Percentiles rank a stretch among this genome's conserved stretches.
phyloP scores from a whole-genome alignment of 2,329 filamentous ascomycete genomes.

The Trichoderma hamatum region DNA sequence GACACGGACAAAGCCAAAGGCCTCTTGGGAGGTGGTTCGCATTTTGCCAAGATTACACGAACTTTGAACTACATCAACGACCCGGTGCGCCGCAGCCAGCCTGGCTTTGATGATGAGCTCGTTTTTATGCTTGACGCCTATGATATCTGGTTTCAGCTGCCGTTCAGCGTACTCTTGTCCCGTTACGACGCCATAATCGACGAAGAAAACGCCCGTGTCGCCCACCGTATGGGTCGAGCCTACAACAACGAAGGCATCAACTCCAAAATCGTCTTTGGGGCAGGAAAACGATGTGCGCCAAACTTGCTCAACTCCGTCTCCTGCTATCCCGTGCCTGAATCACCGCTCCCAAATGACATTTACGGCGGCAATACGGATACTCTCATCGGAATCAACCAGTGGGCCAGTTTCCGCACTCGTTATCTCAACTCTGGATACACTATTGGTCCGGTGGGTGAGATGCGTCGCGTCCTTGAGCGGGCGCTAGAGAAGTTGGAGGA shows the following conservation, averaged over 20 bases:
- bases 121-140: slow-evolving; percentile 39
- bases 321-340: slow-evolving; percentile 38
- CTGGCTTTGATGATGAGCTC: slow-evolving; percentile 36
- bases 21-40: slow-evolving; percentile 35
- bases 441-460: slow-evolving; percentile 34
- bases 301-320: slow-evolving; percentile 32
- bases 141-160: slow-evolving; percentile 42
- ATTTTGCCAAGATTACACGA: slow-evolving; percentile 37
- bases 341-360: slow-evolving; percentile 34
- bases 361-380: slow-evolving; percentile 34
- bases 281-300: slow-evolving; percentile 36
- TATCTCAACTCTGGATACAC: slow-evolving; percentile 36
- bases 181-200: slow-evolving; percentile 35
- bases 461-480: slow-evolving; percentile 33
- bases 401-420: slow-evolving; percentile 32
- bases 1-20: slow-evolving; percentile 28
- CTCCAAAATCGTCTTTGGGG: slow-evolving; percentile 35
- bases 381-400: slow-evolving; percentile 28
- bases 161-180: slow-evolving; percentile 33
- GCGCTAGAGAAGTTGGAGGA: slow-evolving; percentile 33
- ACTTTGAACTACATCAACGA: slow-evolving; percentile 36
- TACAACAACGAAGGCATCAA: slow-evolving; percentile 31
- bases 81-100: slow-evolving; percentile 28
- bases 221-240: slow-evolving; percentile 34
- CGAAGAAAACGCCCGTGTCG: slow-evolving; percentile 33